Evolutionary conservation across 148 eudicot genomes (phyloP).

Genomic region (Cornus kousa): DNA sequence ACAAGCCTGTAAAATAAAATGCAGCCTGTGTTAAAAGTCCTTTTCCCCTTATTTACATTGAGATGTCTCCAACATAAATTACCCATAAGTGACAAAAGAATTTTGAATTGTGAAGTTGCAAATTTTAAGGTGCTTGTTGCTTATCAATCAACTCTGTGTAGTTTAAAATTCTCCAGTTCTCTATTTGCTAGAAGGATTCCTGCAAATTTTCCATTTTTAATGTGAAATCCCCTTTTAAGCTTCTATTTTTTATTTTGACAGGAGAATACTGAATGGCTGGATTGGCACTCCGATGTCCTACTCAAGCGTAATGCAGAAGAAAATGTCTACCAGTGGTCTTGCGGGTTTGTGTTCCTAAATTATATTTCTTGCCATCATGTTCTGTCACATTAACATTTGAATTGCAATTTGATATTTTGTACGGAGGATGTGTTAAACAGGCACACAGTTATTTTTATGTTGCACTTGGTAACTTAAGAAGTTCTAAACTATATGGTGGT

Average conservation of each 20-base stretch:
- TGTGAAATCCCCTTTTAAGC: not conserved
- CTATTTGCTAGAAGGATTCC: not conserved
- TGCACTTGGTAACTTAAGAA: no score
- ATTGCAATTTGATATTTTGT: not conserved
- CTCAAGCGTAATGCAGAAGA: constrained; percentile 77
- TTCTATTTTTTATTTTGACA: constrained; percentile 21
- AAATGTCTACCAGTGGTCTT: constrained; percentile 91
- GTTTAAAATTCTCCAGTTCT: not conserved
- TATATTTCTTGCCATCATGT: not conserved
- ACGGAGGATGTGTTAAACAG: not conserved
- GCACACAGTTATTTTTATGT: not conserved
- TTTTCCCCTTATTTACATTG: no score
- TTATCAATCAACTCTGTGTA: not conserved
- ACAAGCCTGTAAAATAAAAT: not conserved
- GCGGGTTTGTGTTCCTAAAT: constrained; percentile 64
- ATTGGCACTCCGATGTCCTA: constrained; percentile 78
- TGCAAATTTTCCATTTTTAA: not conserved
- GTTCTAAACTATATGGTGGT: no score
- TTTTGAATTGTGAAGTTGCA: not conserved
- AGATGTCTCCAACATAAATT: not conserved
- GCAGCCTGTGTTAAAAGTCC: not conserved
- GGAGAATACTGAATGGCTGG: constrained; percentile 82
- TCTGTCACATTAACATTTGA: not conserved
- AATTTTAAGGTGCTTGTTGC: no score
- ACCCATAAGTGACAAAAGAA: not conserved